Evolutionary conservation across 331 rosid genomes (phyloP).

Genomic region (Arachis monticola): DNA sequence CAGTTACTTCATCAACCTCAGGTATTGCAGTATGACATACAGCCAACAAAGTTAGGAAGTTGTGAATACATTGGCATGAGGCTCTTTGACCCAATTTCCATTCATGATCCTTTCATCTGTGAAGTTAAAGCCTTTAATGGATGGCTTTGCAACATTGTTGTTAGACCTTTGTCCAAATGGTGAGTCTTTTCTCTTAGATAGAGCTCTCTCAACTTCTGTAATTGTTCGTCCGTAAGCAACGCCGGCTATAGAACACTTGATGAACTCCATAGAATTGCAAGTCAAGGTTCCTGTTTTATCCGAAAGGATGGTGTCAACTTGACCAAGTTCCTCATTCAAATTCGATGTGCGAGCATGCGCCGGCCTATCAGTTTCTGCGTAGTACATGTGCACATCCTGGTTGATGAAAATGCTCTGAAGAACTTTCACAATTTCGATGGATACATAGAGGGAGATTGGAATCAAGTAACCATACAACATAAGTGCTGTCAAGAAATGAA

Average conservation of each 20-base stretch:
- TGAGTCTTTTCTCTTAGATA: constrained; percentile 60
- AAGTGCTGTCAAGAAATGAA: constrained; percentile 78
- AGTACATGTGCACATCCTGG: constrained; percentile 82
- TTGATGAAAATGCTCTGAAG: constrained; percentile 91
- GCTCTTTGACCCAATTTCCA: constrained; percentile 82
- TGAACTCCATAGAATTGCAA: constrained; percentile 97
- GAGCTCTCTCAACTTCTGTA: constrained; percentile 96
- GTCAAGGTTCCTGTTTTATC: constrained; percentile 98
- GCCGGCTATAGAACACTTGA: constrained; percentile 95
- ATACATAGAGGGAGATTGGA: constrained; percentile 94
- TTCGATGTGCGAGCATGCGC: constrained; percentile 94
- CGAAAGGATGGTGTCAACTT: constrained; percentile 91
- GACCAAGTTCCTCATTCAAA: constrained; percentile 98
- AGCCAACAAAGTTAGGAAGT: constrained; percentile 71
- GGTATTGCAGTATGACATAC: constrained; percentile 96
- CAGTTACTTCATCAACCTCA: constrained; percentile 81
- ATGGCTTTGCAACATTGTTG: constrained; percentile 48
- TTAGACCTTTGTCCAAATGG: constrained; percentile 35
- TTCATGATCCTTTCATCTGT: constrained; percentile 84
- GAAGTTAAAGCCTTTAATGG: constrained; percentile 84
- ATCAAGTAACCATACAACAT: constrained; percentile 89
- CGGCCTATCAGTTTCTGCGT: constrained; percentile 87
- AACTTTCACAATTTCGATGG: constrained; percentile 95
- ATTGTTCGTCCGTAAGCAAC: constrained; percentile 78
- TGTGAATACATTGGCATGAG: constrained; percentile 67